A percentile compares a stretch with the other conserved stretches of the same genome.
phyloP scores from a whole-genome alignment of 768 basidiomycete species.

The Dacryopinax primogenitus region DNA sequence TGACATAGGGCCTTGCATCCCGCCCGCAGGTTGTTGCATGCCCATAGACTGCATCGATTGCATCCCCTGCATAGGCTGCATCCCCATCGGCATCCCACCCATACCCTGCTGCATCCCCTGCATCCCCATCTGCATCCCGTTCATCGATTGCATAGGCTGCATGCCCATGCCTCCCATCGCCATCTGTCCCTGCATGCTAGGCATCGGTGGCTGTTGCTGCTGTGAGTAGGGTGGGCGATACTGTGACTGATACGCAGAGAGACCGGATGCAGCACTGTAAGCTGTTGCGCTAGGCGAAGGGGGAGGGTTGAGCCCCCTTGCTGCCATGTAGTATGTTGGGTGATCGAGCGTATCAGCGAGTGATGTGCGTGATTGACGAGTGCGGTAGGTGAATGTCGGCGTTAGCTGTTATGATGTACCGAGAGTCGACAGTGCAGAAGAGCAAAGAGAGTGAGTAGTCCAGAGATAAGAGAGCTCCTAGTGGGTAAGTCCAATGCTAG shows the following conservation, averaged over 20 bases:
- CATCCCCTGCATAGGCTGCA: constrained; percentile 4
- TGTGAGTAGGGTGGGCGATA: not conserved
- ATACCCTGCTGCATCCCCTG: constrained; percentile 7
- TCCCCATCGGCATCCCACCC: constrained; percentile 13
- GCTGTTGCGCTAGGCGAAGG: not conserved
- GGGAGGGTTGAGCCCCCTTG: not conserved
- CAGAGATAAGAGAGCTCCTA: not conserved
- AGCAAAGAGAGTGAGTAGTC: not conserved
- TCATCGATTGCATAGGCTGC: not conserved
- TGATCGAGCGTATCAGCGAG: not conserved
- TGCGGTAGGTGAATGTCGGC: not conserved
- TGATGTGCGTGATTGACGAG: not conserved
- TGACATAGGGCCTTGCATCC: too few species aligned
- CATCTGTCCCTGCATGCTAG: not conserved
- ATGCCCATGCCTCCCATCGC: constrained; percentile 14
- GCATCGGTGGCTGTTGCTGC: not conserved
- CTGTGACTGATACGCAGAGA: not conserved
- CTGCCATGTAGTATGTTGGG: not conserved
- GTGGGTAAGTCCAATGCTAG: too few species aligned
- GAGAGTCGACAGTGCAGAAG: not conserved
- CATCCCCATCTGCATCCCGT: not conserved
- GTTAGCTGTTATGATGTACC: not conserved
- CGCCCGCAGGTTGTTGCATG: too few species aligned
- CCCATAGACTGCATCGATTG: too few species aligned
- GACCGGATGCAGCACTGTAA: not conserved